phyloP scores from a whole-genome alignment of 805 yeast genomes.

The Saturnispora sekii region DNA sequence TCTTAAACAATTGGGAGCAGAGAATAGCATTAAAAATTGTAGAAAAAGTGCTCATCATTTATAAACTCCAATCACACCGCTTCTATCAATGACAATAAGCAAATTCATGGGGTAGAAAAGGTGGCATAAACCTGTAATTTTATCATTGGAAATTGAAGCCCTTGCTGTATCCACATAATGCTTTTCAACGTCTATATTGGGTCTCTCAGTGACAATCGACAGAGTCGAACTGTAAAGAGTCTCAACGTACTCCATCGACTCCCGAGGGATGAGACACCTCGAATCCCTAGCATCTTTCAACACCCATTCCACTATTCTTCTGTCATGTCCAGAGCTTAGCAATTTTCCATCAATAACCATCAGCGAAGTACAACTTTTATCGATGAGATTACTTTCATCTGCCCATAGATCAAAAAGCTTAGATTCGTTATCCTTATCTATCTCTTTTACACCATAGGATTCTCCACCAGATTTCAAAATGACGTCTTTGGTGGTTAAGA shows the following conservation, averaged over 20 bases:
- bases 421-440: constrained; percentile 18
- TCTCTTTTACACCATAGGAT: constrained; percentile 19
- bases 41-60: constrained; percentile 20
- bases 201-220: constrained; percentile 33
- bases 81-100: constrained; percentile 56
- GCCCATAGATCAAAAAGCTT: constrained; percentile 14
- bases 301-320: constrained; percentile 31
- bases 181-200: constrained; percentile 6
- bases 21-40: background rate
- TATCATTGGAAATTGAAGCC: constrained; percentile 4
- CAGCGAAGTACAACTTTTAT: constrained; percentile 13
- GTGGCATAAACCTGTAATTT: constrained; percentile 4
- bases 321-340: constrained; percentile 14
- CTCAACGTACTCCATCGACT: constrained; percentile 17
- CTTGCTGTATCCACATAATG: constrained; percentile 2
- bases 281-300: constrained; percentile 26
- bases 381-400: constrained; percentile 20
- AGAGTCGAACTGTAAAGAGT: constrained; percentile 32
- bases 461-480: constrained; percentile 17
- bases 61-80: constrained; percentile 56
- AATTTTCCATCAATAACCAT: constrained; percentile 10
- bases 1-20: no score
- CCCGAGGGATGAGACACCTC: constrained; percentile 17
- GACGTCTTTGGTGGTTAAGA: constrained; percentile 19
- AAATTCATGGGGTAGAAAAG: constrained; percentile 29